Conservation (phyloP, 495 filamentous ascomycete species). For the Annulohypoxylon nitens region DNA sequence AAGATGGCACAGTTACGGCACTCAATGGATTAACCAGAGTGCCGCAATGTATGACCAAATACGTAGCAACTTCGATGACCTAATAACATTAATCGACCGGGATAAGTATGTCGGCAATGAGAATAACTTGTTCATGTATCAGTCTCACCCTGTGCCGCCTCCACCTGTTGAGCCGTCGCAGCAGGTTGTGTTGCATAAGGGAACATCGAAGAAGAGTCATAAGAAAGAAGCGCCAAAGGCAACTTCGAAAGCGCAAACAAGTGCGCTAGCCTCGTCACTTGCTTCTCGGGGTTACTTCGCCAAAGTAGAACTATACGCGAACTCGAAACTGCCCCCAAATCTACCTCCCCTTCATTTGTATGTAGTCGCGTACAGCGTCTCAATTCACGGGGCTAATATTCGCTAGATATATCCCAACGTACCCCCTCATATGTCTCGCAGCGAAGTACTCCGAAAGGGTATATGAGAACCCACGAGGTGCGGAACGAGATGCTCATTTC, state of each 20-base stretch:
- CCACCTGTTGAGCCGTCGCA: conserved; percentile 38
- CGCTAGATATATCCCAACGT: conserved; percentile 73
- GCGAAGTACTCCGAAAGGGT: conserved; percentile 79
- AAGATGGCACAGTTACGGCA: conserved; percentile 53
- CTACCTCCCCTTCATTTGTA: conserved; percentile 75
- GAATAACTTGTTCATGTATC: conserved; percentile 66
- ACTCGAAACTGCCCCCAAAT: conserved; percentile 77
- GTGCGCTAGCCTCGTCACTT: conserved; percentile 56
- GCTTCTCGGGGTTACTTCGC: conserved; percentile 72
- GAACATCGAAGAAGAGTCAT: conserved; percentile 43
- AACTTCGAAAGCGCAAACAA: conserved; percentile 52
- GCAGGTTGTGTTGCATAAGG: conserved; percentile 37
- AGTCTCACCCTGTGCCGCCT: conserved; percentile 50
- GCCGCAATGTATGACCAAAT: conserved; percentile 70
- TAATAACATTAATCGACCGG: conserved; percentile 77
- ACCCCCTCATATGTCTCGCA: conserved; percentile 78
- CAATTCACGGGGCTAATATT: conserved; percentile 1
- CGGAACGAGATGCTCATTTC: conserved; percentile 73
- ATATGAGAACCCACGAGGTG: conserved; percentile 71
- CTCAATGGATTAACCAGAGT: conserved; percentile 58
- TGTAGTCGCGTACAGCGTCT: conserved; percentile 42
- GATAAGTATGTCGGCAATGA: conserved; percentile 74
- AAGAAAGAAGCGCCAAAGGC: conserved; percentile 49
- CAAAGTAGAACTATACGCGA: conserved; percentile 84
- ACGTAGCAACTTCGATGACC: conserved; percentile 67